A percentile compares a stretch with the other conserved stretches of the same genome.
These are phyloP conservation scores for Ogataea nitratoaversa DNA, from an alignment of 805 yeast species.

Conservation along the genomic window DNA sequence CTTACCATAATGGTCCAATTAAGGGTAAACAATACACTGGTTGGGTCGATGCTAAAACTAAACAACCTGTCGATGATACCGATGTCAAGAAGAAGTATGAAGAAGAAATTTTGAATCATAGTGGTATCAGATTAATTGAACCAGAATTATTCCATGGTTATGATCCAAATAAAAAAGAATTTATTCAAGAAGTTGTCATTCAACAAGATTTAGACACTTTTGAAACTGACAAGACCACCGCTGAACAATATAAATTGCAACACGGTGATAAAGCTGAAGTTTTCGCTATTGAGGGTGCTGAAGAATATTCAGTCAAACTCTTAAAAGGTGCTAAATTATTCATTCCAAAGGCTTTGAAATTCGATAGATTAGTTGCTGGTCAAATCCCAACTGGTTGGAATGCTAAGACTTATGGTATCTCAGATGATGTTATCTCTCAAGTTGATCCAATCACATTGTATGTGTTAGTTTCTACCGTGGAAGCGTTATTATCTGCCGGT, in stretches of 20 bases:
- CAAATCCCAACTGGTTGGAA: slow-evolving; percentile 99
- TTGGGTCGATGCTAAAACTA: slow-evolving; percentile 95
- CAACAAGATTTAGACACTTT: slow-evolving; percentile 97
- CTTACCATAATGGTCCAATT: slow-evolving; percentile 86
- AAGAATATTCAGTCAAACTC: slow-evolving; percentile 86
- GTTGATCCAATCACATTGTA: slow-evolving; percentile 95
- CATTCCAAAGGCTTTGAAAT: slow-evolving; percentile 81
- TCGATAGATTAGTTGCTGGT: slow-evolving; percentile 77
- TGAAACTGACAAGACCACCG: slow-evolving; percentile 92
- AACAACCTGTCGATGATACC: slow-evolving; percentile 88
- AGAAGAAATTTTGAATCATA: slow-evolving; percentile 78
- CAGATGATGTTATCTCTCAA: slow-evolving; percentile 88
- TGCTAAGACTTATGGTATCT: slow-evolving; percentile 89
- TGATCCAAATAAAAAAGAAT: slow-evolving; percentile 88
- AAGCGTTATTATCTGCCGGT: slow-evolving; percentile 92
- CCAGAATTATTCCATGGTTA: slow-evolving; percentile 93
- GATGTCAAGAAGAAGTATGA: slow-evolving; percentile 93
- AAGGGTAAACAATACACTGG: slow-evolving; percentile 92
- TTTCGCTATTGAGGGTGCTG: slow-evolving; percentile 82
- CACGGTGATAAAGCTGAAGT: slow-evolving; percentile 94
- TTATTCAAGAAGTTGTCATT: slow-evolving; percentile 92
- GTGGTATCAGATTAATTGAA: slow-evolving; percentile 96
- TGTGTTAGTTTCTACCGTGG: slow-evolving; percentile 90
- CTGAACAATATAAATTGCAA: slow-evolving; percentile 87
- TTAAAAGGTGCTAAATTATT: slow-evolving; percentile 88